Percentiles rank a stretch among this genome's conserved stretches.
Evolutionary conservation across 202 grass and related monocot genomes (phyloP).

Genomic region (Carex arenaria): DNA sequence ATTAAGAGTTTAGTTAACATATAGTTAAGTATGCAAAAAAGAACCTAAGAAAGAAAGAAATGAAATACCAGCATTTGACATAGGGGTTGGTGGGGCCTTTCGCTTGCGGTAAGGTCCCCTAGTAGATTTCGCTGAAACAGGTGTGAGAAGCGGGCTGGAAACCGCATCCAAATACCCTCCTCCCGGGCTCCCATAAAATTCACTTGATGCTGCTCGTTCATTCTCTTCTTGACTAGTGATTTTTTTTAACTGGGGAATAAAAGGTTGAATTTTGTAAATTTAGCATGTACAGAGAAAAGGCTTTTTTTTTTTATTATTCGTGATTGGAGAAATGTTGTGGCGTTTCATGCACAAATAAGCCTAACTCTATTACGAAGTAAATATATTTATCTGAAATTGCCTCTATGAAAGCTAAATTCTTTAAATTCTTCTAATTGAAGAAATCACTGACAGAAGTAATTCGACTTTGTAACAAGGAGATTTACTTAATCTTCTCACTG

Average conservation of each 20-base stretch:
- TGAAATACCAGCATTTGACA: slow-evolving; percentile 54
- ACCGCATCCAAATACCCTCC: slow-evolving; percentile 42
- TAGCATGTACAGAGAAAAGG: background rate
- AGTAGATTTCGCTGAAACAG: slow-evolving; percentile 49
- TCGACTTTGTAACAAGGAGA: background rate
- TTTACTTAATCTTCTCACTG: background rate
- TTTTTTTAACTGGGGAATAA: slow-evolving; percentile 50
- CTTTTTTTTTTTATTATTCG: background rate
- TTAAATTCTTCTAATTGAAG: background rate
- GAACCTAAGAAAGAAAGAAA: slow-evolving; percentile 5
- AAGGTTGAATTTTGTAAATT: slow-evolving; percentile 7
- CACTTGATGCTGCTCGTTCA: slow-evolving; percentile 37
- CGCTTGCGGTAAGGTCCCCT: slow-evolving; percentile 48
- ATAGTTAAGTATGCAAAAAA: slow-evolving; percentile 6
- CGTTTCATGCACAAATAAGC: background rate
- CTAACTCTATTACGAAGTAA: background rate
- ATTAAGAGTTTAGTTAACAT: background rate
- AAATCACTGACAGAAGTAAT: background rate
- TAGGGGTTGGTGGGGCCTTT: slow-evolving; percentile 43
- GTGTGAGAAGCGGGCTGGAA: slow-evolving; percentile 41
- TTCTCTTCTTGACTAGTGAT: slow-evolving; percentile 48
- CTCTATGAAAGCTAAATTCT: background rate
- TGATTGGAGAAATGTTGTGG: background rate
- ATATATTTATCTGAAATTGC: background rate
- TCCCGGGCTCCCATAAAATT: slow-evolving; percentile 38